Conservation (phyloP, 2,329 filamentous ascomycete species). For the Didymella exigua region DNA sequence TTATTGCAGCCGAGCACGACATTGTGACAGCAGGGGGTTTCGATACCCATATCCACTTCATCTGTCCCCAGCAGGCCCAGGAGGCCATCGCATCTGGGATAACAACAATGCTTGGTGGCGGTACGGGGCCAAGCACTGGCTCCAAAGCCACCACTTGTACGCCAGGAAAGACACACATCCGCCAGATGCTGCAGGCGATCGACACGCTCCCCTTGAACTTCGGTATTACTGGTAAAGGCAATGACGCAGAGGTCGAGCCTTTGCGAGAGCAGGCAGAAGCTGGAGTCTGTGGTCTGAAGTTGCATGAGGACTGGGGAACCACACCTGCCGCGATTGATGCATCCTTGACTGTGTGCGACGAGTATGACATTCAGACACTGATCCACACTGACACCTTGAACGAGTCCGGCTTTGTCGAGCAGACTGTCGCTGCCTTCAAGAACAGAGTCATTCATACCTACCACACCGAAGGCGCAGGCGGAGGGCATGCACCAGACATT, state of each 20-base stretch:
- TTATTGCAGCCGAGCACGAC: slow-evolving; percentile 86
- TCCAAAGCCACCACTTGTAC: slow-evolving; percentile 94
- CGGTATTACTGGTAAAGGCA: slow-evolving; percentile 92
- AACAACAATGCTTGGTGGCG: slow-evolving; percentile 88
- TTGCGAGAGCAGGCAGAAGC: slow-evolving; percentile 81
- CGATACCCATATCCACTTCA: slow-evolving; percentile 91
- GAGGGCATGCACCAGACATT: slow-evolving; percentile 94
- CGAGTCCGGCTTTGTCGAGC: slow-evolving; percentile 95
- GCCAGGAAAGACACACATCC: slow-evolving; percentile 80
- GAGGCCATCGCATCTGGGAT: slow-evolving; percentile 85
- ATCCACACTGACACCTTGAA: slow-evolving; percentile 97
- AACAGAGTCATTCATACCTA: slow-evolving; percentile 92
- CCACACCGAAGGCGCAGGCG: slow-evolving; percentile 93
- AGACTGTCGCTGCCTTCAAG: slow-evolving; percentile 84
- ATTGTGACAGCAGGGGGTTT: slow-evolving; percentile 87
- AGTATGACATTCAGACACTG: slow-evolving; percentile 88
- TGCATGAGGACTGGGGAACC: slow-evolving; percentile 95
- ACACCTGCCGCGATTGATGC: slow-evolving; percentile 91
- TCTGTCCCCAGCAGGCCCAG: slow-evolving; percentile 88
- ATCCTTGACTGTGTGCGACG: slow-evolving; percentile 80
- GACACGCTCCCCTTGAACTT: slow-evolving; percentile 84
- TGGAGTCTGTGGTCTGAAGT: slow-evolving; percentile 86
- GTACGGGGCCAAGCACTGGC: slow-evolving; percentile 88
- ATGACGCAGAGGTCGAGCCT: slow-evolving; percentile 73
- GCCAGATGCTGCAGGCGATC: slow-evolving; percentile 86